A percentile compares a stretch with the other conserved stretches of the same genome.
phyloP scores from a whole-genome alignment of 1,139 yeast species.

The Kluyveromyces sp. region DNA sequence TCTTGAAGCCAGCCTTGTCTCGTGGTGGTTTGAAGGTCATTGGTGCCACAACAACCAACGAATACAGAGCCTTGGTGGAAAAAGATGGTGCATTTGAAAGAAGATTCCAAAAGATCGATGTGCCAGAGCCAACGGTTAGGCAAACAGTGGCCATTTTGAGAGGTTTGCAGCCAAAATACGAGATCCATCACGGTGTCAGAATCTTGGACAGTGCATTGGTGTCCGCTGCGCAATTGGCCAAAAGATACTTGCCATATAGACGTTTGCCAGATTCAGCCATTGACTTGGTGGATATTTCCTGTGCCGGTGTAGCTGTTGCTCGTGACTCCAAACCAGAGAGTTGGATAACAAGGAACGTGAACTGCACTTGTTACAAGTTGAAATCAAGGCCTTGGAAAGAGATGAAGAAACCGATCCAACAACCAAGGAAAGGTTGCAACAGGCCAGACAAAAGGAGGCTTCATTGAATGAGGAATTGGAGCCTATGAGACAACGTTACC shows the following conservation, averaged over 20 bases:
- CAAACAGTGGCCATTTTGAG: conserved; percentile 94
- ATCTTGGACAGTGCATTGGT: conserved; percentile 93
- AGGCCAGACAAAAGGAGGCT: conserved; percentile 73
- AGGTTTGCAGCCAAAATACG: conserved; percentile 94
- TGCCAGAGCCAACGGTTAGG: conserved; percentile 83
- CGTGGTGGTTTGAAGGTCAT: conserved; percentile 94
- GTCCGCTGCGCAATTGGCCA: conserved; percentile 90
- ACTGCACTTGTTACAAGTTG: conserved; percentile 84
- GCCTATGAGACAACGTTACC: conserved; percentile 80
- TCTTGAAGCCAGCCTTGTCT: conserved; percentile 93
- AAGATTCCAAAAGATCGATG: conserved; percentile 95
- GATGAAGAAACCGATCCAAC: conserved; percentile 84
- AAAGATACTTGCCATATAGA: conserved; percentile 89
- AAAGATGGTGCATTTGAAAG: conserved; percentile 99
- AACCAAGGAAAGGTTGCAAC: conserved; percentile 76
- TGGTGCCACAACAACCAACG: conserved; percentile 96
- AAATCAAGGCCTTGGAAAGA: conserved; percentile 93
- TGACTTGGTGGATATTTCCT: conserved; percentile 91
- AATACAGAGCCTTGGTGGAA: conserved; percentile 84
- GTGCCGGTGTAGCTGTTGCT: conserved; percentile 97
- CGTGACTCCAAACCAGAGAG: conserved; percentile 96
- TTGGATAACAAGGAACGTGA: conserved; percentile 89
- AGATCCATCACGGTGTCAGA: conserved; percentile 96
- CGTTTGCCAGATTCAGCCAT: conserved; percentile 97
- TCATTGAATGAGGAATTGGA: conserved; percentile 75